These are phyloP conservation scores for Pontederia paniculata DNA, from an alignment of 176 grass and related monocot genomes.

Conservation along the genomic window DNA sequence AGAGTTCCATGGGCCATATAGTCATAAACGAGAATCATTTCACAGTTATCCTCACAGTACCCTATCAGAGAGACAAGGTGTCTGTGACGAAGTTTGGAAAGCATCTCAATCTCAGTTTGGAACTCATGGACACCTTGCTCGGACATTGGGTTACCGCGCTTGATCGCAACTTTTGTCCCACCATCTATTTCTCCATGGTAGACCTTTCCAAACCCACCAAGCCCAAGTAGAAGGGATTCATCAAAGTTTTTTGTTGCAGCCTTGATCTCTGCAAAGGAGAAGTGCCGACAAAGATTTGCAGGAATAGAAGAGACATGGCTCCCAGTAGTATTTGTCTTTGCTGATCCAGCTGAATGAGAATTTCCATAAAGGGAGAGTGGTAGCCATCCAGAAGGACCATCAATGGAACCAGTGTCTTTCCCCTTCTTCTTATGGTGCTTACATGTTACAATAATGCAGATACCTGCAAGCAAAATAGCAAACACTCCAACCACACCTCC, in stretches of 20 bases:
- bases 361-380: slow-evolving; percentile 69
- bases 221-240: slow-evolving; percentile 68
- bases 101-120: slow-evolving; percentile 87
- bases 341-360: slow-evolving; percentile 49
- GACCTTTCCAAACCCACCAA: slow-evolving; percentile 90
- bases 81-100: slow-evolving; percentile 83
- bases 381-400: slow-evolving; percentile 71
- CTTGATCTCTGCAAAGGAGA: slow-evolving; percentile 78
- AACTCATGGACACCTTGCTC: slow-evolving; percentile 94
- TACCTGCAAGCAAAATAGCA: slow-evolving; percentile 39
- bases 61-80: slow-evolving; percentile 87
- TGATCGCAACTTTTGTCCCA: slow-evolving; percentile 80
- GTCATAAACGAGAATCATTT: slow-evolving; percentile 89
- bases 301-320: slow-evolving; percentile 74
- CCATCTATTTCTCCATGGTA: slow-evolving; percentile 64
- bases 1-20: slow-evolving; percentile 91
- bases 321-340: slow-evolving; percentile 66
- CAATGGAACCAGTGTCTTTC: slow-evolving; percentile 57
- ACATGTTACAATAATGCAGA: slow-evolving; percentile 37
- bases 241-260: slow-evolving; percentile 80
- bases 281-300: slow-evolving; percentile 82
- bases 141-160: slow-evolving; percentile 78
- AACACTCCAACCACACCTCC: slow-evolving; percentile 43
- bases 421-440: slow-evolving; percentile 27
- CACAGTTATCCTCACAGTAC: slow-evolving; percentile 84